These are phyloP conservation scores for Ogataea corticis DNA, from an alignment of 805 yeast species.

Conservation along the genomic window DNA sequence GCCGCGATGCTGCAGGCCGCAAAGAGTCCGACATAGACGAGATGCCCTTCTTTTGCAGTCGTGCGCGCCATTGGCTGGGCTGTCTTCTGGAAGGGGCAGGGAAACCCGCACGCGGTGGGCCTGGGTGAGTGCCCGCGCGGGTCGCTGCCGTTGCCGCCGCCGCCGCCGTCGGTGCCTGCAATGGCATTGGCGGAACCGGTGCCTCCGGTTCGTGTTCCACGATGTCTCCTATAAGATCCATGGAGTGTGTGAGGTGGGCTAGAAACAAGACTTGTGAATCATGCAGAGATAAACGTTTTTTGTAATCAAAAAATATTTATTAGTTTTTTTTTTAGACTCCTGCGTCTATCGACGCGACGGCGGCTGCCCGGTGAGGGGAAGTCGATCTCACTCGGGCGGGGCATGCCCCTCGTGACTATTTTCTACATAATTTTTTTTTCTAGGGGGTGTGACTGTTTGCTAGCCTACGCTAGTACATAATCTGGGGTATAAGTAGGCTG, in stretches of 20 bases:
- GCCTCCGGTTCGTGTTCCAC: conserved; percentile 53
- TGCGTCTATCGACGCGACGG: background rate
- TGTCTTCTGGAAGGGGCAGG: conserved; percentile 37
- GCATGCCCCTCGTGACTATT: background rate
- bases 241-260: conserved; percentile 28
- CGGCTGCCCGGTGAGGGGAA: background rate
- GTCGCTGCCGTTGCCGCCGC: too few species aligned
- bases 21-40: conserved; percentile 29
- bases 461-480: background rate
- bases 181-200: background rate
- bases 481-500: background rate
- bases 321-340: too few species aligned
- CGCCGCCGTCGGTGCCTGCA: too few species aligned
- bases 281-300: background rate
- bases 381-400: background rate
- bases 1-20: background rate
- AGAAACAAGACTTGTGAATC: background rate
- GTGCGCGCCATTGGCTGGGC: conserved; percentile 52
- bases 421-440: background rate
- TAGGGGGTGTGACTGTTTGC: background rate
- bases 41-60: conserved; percentile 38
- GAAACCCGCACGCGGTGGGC: conserved; percentile 31
- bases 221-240: conserved; percentile 75
- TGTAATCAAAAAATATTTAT: too few species aligned
- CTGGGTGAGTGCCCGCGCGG: background rate